Conservation (phyloP, 2,329 filamentous ascomycete genomes). For the Pyricularia sp. region DNA sequence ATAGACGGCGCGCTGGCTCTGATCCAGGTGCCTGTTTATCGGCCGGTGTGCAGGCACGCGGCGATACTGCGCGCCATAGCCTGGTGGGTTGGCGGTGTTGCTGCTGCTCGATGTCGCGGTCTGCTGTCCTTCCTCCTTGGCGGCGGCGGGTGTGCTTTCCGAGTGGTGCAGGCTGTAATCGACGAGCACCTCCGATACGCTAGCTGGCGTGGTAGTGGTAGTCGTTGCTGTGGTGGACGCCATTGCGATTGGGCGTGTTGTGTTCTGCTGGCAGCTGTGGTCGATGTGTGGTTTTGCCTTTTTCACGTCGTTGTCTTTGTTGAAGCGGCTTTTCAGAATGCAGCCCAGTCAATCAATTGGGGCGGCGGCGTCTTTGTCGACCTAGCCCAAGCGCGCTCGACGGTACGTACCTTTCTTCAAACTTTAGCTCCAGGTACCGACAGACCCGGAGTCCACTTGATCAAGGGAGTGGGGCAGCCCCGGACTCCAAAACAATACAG, state of each 20-base stretch:
- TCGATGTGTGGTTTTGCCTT: neutral
- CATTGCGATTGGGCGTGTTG: neutral
- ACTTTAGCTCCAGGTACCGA: neutral
- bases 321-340: neutral
- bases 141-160: neutral
- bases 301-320: neutral
- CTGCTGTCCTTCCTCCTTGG: neutral
- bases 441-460: neutral
- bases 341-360: neutral
- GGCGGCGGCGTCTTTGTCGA: neutral
- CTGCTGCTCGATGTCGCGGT: neutral
- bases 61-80: conserved; percentile 11
- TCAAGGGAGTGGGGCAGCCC: neutral
- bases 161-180: conserved; percentile 2
- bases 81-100: conserved; percentile 5
- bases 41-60: conserved; percentile 14
- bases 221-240: neutral
- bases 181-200: neutral
- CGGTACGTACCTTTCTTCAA: neutral
- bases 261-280: neutral
- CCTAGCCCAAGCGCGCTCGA: neutral
- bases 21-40: conserved; percentile 10
- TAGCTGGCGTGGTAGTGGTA: neutral
- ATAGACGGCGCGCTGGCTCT: conserved; percentile 9
- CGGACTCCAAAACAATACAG: too few species aligned